Base-by-base conservation (phyloP, 2,329 filamentous ascomycete species). In the Venturia nashicola region DNA sequence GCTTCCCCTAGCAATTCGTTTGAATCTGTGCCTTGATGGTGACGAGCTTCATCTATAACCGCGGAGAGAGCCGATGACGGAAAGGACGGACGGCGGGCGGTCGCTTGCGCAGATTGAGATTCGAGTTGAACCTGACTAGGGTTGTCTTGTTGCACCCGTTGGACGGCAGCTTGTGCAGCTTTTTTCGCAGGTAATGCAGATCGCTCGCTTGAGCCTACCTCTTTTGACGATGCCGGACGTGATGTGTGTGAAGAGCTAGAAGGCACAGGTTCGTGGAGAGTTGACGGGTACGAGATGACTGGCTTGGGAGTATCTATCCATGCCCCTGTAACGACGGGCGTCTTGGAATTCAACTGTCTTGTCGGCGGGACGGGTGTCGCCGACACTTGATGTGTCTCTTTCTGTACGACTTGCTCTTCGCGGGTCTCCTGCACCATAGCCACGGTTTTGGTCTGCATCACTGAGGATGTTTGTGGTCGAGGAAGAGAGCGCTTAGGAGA, bases 261-360 rank as follows among this genome's bases (percentile, higher is more conserved):
- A 5, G 51, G 32, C 27, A n/a, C 27, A 36, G 51, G 32, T n/a
- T 57, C 36, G 1, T 61, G 40, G 7, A 46, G 39, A 32, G 39
- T 27, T 18, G 59, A 34, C 11, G 27, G 43, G 20, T 23, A 20
- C 9, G 40, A 51, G 2, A 34, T 36, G 42, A 23, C 7, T 11
- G 42, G 34, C 23, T 23, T 43, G 12, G 61, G 61, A 3, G 78
- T 80, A 51, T 80, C 78, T 40, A 80, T 69, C 78, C 78, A 80
- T 32, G 75, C 78, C 32, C 78, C 78, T 57, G 75, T 79, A 7
- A 79, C 77, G 2, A 75, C 68, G 14, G 78, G 78, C 3, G 78
- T 80, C 64, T 77, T 77, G 6, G 72, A 68, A 20, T 70, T 39
- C n/a, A 62, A n/a, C 32, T 57, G 51, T 7, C 27, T 57, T 27